Evolutionary conservation across 306 rosid species (phyloP).

Genomic region (Pueraria montana): DNA sequence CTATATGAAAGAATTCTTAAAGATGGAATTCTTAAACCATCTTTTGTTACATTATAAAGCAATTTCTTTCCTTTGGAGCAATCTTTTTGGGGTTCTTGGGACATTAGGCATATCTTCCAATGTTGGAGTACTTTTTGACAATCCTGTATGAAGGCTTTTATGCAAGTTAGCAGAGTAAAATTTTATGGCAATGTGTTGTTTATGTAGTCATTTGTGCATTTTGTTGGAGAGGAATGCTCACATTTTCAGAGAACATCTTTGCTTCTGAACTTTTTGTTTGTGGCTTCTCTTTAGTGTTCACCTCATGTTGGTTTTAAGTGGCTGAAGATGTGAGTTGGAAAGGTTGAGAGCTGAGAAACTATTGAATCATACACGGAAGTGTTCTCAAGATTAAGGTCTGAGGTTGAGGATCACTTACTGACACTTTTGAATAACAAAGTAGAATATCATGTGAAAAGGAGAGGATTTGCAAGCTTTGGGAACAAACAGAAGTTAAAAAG

Average conservation of each 20-base stretch:
- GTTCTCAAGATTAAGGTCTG: background rate
- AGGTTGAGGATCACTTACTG: background rate
- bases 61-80: slow-evolving; percentile 17
- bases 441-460: slow-evolving; percentile 1
- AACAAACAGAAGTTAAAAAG: background rate
- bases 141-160: background rate
- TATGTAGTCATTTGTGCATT: background rate
- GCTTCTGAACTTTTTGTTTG: background rate
- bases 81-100: background rate
- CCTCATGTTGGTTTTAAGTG: background rate
- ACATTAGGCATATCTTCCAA: background rate
- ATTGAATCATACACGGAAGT: background rate
- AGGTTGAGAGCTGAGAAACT: background rate
- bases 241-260: slow-evolving; percentile 18
- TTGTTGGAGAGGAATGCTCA: slow-evolving; percentile 26
- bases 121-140: slow-evolving; percentile 1
- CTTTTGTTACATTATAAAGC: background rate
- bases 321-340: background rate
- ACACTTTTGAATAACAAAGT: background rate
- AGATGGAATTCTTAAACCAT: background rate
- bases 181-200: slow-evolving; percentile 5
- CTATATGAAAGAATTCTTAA: background rate
- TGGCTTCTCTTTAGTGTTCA: background rate
- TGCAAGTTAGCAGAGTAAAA: background rate
- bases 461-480: background rate